phyloP scores from a whole-genome alignment of 2,329 filamentous ascomycete species.

The Venturia oleaginea region DNA sequence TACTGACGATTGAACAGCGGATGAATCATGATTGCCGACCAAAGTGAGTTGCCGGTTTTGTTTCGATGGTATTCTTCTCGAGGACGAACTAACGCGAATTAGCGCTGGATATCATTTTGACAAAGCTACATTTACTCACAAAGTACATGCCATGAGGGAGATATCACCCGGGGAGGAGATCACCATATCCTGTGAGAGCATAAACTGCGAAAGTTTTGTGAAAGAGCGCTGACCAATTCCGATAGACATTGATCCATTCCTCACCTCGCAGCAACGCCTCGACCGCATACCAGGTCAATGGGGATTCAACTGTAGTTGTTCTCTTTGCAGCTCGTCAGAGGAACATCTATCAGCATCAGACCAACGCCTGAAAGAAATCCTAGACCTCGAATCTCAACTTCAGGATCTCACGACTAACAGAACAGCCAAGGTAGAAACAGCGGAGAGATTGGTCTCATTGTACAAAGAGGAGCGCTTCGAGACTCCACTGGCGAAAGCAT shows the following conservation, averaged over 20 bases:
- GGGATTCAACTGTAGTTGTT: constrained; percentile 33
- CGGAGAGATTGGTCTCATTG: constrained; percentile 29
- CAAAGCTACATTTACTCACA: constrained; percentile 27
- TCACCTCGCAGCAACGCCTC: constrained; percentile 24
- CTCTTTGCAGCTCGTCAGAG: constrained; percentile 25
- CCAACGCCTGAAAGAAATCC: constrained; percentile 25
- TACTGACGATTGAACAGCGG: constrained; percentile 15
- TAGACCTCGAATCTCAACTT: constrained; percentile 24
- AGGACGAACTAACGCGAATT: background rate
- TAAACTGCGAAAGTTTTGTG: too few species aligned
- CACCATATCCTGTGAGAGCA: constrained; percentile 29
- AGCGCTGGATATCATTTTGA: constrained; percentile 31
- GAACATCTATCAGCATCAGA: constrained; percentile 26
- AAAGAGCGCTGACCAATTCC: background rate
- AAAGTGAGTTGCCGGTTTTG: constrained; percentile 21
- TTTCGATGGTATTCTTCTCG: background rate
- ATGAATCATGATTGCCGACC: constrained; percentile 37
- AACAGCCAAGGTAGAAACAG: constrained; percentile 18
- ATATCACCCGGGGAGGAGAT: constrained; percentile 34
- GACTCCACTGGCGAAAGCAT: constrained; percentile 27
- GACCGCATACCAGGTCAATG: constrained; percentile 25
- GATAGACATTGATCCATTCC: constrained; percentile 25
- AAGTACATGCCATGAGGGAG: constrained; percentile 29
- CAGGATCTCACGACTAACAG: constrained; percentile 25
- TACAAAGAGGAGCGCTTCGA: constrained; percentile 29